These are phyloP conservation scores for Obelidium mucronatum DNA, from an alignment of 192 early-diverging fungal species.

Conservation along the genomic window DNA sequence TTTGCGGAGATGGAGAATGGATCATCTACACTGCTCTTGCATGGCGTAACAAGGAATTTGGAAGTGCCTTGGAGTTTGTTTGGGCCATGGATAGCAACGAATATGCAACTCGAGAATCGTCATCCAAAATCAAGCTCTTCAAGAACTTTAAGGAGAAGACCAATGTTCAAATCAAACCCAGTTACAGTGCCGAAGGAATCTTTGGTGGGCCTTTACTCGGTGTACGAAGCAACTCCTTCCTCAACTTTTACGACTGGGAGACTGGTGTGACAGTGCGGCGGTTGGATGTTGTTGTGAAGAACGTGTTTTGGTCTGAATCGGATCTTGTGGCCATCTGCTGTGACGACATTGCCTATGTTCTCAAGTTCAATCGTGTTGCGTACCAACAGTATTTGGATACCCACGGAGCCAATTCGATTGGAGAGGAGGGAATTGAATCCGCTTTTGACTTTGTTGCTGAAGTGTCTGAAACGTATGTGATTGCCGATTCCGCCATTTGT, in stretches of 20 bases:
- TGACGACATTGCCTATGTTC: conserved; percentile 93
- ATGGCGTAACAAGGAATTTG: conserved; percentile 99
- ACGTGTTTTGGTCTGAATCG: conserved; percentile 94
- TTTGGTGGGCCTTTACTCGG: conserved; percentile 93
- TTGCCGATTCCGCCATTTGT: neutral
- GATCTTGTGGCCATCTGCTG: conserved; percentile 92
- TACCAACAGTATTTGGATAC: conserved; percentile 78
- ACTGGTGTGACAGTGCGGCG: conserved; percentile 88
- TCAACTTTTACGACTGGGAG: conserved; percentile 99
- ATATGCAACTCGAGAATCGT: conserved; percentile 95
- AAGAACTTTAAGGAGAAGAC: conserved; percentile 96
- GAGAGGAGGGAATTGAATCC: conserved; percentile 96
- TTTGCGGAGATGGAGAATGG: conserved; percentile 98
- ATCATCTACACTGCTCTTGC: conserved; percentile 99
- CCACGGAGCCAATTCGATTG: conserved; percentile 66
- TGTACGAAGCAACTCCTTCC: conserved; percentile 79
- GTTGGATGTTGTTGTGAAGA: conserved; percentile 90
- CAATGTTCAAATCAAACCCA: conserved; percentile 64
- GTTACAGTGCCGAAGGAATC: conserved; percentile 90
- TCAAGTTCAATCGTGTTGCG: conserved; percentile 89
- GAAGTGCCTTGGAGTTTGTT: conserved; percentile 93
- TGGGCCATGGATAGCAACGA: conserved; percentile 97
- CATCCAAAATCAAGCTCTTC: conserved; percentile 86
- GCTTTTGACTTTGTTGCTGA: conserved; percentile 96
- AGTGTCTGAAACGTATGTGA: conserved; percentile 77